phyloP scores from a whole-genome alignment of 345 rosid genomes.

The Schrenkiella parvula region DNA sequence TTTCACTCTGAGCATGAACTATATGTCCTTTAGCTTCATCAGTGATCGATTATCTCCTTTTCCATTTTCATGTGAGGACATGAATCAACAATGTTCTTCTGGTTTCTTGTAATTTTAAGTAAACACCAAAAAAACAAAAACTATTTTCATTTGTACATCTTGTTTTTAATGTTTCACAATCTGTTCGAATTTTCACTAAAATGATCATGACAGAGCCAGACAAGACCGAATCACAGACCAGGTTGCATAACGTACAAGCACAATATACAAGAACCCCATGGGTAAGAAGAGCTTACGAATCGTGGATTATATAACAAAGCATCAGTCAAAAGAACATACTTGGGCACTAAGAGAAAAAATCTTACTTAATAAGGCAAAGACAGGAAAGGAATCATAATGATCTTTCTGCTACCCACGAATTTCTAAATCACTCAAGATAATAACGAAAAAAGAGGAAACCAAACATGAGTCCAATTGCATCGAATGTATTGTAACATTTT shows the following conservation, averaged over 20 bases:
- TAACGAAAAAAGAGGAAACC: no score
- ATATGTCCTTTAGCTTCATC: background rate
- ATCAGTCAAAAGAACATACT: no score
- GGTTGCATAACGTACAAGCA: no score
- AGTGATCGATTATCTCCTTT: background rate
- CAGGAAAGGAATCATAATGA: no score
- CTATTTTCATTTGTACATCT: slow-evolving; percentile 18
- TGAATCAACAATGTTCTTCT: slow-evolving; percentile 16
- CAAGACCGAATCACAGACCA: background rate
- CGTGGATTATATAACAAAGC: no score
- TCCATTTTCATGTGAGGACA: slow-evolving; percentile 18
- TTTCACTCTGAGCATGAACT: slow-evolving; percentile 55
- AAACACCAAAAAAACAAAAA: background rate
- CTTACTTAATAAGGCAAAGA: no score
- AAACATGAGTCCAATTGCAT: background rate
- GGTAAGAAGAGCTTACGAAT: no score
- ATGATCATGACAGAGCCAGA: background rate
- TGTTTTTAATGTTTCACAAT: background rate
- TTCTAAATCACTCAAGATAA: no score
- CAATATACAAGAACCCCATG: no score
- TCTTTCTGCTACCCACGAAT: no score
- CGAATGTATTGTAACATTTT: background rate
- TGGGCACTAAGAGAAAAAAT: no score
- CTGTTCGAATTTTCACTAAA: background rate
- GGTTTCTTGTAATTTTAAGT: slow-evolving; percentile 28